Evolutionary conservation across 306 rosid species (phyloP).

Genomic region (Crotalaria pallida): DNA sequence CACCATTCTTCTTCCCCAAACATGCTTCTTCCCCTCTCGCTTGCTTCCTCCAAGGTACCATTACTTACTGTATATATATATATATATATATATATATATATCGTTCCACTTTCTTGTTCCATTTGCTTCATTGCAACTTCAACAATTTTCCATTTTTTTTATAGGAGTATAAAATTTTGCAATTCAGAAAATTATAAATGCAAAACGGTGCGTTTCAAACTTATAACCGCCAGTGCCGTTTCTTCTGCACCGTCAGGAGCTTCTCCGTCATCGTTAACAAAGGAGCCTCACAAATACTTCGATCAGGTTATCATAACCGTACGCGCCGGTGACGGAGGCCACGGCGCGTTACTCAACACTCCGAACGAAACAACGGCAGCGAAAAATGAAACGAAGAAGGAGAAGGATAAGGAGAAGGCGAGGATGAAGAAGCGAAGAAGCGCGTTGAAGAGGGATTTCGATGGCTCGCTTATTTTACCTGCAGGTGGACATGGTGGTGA

Average conservation of each 20-base stretch:
- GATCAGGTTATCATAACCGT: slow-evolving; percentile 78
- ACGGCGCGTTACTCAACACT: slow-evolving; percentile 51
- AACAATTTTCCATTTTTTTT: neutral
- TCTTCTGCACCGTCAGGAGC: neutral
- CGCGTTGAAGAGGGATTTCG: slow-evolving; percentile 69
- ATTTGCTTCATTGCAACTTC: neutral
- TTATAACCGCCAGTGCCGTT: neutral
- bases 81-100: no score
- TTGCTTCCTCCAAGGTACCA: slow-evolving; percentile 18
- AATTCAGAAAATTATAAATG: neutral
- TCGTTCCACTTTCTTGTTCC: neutral
- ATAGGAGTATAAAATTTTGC: neutral
- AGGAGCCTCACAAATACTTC: slow-evolving; percentile 82
- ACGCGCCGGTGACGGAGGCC: slow-evolving; percentile 92
- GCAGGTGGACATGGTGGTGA: slow-evolving; percentile 87
- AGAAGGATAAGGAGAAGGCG: slow-evolving; percentile 32
- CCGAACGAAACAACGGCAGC: slow-evolving; percentile 23
- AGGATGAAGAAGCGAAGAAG: slow-evolving; percentile 40
- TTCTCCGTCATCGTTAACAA: slow-evolving; percentile 7
- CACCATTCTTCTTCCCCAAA: slow-evolving; percentile 1
- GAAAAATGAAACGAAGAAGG: neutral
- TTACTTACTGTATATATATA: no score
- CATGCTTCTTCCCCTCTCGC: slow-evolving; percentile 18
- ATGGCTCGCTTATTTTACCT: slow-evolving; percentile 74
- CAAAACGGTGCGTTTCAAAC: slow-evolving; percentile 15